phyloP scores from a whole-genome alignment of 192 early-diverging fungal species.

The Chytriomyces sp. region DNA sequence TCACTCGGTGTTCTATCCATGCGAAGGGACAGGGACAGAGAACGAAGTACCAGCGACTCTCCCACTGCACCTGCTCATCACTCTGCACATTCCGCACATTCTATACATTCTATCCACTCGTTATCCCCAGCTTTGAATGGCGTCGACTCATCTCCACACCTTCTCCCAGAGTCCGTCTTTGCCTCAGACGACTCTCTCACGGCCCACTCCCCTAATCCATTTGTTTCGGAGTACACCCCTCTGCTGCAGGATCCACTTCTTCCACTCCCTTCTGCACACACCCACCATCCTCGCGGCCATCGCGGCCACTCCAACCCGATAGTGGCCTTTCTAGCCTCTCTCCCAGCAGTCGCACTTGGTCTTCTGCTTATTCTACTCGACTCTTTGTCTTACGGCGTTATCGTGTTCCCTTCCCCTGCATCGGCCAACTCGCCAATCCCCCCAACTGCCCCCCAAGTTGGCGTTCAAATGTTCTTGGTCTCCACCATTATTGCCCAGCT shows the following conservation, averaged over 20 bases:
- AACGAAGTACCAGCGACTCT: too few species aligned
- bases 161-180: too few species aligned
- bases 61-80: too few species aligned
- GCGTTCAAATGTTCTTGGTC: slow-evolving; percentile 92
- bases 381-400: slow-evolving; percentile 74
- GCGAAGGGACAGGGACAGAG: too few species aligned
- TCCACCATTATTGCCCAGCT: slow-evolving; percentile 57
- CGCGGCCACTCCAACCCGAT: not conserved
- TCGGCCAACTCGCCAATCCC: slow-evolving; percentile 43
- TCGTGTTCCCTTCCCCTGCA: slow-evolving; percentile 86
- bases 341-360: slow-evolving; percentile 90
- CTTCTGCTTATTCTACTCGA: slow-evolving; percentile 92
- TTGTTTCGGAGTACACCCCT: not conserved
- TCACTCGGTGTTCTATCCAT: too few species aligned
- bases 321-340: not conserved
- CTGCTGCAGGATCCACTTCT: not conserved
- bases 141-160: too few species aligned
- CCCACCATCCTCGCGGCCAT: not conserved
- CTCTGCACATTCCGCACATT: too few species aligned
- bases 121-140: too few species aligned
- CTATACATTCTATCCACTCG: too few species aligned
- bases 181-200: too few species aligned
- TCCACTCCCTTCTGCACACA: not conserved
- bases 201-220: too few species aligned
- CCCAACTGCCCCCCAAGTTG: slow-evolving; percentile 59